phyloP scores from a whole-genome alignment of 148 eudicot genomes.

The Oxyria digyna region DNA sequence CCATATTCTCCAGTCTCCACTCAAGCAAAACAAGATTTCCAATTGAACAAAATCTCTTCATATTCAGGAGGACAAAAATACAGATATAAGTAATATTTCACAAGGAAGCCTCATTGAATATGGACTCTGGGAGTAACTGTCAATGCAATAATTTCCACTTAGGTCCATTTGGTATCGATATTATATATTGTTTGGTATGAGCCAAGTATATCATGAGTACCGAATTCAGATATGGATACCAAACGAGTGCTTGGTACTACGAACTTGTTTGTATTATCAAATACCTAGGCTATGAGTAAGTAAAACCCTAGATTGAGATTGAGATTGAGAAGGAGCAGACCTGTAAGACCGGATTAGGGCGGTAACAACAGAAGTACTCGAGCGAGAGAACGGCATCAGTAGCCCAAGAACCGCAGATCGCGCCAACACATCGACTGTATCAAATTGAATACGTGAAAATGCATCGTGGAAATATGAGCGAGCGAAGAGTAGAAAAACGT shows the following conservation, averaged over 20 bases:
- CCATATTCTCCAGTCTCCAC: background rate
- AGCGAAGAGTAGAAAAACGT: background rate
- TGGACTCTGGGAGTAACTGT: background rate
- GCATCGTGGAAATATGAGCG: background rate
- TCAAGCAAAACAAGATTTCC: background rate
- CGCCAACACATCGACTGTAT: conserved; percentile 50
- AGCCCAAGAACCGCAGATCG: conserved; percentile 55
- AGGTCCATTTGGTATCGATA: too few relatives aligned
- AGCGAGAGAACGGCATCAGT: conserved; percentile 50
- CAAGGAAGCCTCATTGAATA: background rate
- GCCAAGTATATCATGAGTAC: too few relatives aligned
- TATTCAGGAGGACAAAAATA: background rate
- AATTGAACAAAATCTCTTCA: background rate
- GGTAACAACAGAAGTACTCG: conserved; percentile 83
- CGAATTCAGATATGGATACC: too few relatives aligned
- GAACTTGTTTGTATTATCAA: too few relatives aligned
- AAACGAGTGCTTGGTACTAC: too few relatives aligned
- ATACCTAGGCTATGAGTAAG: background rate
- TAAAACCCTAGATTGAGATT: background rate
- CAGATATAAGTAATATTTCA: background rate
- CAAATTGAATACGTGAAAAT: conserved; percentile 9
- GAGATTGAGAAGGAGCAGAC: conserved; percentile 15
- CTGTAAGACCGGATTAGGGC: conserved; percentile 92
- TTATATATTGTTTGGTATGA: too few relatives aligned
- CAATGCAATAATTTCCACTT: too few relatives aligned